Evolutionary conservation across 2,329 filamentous ascomycete genomes (phyloP).

Genomic region (Trichoderma pleuroti): DNA sequence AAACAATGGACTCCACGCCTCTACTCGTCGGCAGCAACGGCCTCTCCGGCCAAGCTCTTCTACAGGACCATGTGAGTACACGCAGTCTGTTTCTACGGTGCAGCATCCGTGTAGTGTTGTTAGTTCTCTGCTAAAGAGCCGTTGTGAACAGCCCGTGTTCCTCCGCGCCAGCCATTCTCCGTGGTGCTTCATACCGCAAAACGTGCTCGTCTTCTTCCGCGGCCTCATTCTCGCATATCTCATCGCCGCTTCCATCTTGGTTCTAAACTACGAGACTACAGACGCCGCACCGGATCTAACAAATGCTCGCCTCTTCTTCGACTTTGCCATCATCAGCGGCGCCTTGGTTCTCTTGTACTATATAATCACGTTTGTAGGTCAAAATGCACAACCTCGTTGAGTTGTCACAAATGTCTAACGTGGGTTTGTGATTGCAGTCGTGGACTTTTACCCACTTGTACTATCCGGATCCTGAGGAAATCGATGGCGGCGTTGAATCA

Average conservation of each 20-base stretch:
- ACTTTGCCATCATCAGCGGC: slow-evolving; percentile 47
- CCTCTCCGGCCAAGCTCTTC: slow-evolving; percentile 32
- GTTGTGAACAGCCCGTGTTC: slow-evolving; percentile 44
- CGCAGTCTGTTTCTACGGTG: not conserved
- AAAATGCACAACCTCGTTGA: not conserved
- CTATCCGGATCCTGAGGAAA: slow-evolving; percentile 40
- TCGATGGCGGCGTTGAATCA: slow-evolving; percentile 36
- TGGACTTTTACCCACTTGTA: slow-evolving; percentile 54
- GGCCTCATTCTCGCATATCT: slow-evolving; percentile 43
- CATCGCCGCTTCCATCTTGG: slow-evolving; percentile 39
- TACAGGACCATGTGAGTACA: slow-evolving; percentile 36
- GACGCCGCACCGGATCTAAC: slow-evolving; percentile 36
- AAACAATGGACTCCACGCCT: slow-evolving; percentile 34
- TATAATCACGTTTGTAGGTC: slow-evolving; percentile 44
- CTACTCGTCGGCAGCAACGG: slow-evolving; percentile 31
- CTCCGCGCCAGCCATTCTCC: slow-evolving; percentile 51
- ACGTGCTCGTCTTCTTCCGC: slow-evolving; percentile 43
- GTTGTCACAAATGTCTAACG: not conserved
- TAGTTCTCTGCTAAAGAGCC: slow-evolving; percentile 19
- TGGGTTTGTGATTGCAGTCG: slow-evolving; percentile 30
- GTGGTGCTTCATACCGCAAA: slow-evolving; percentile 47
- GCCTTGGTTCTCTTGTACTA: slow-evolving; percentile 45
- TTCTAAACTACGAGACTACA: slow-evolving; percentile 45
- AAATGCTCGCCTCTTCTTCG: slow-evolving; percentile 44
- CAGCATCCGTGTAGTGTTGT: not conserved